Conservation (phyloP, 345 rosid species). For the Salix exigua region DNA sequence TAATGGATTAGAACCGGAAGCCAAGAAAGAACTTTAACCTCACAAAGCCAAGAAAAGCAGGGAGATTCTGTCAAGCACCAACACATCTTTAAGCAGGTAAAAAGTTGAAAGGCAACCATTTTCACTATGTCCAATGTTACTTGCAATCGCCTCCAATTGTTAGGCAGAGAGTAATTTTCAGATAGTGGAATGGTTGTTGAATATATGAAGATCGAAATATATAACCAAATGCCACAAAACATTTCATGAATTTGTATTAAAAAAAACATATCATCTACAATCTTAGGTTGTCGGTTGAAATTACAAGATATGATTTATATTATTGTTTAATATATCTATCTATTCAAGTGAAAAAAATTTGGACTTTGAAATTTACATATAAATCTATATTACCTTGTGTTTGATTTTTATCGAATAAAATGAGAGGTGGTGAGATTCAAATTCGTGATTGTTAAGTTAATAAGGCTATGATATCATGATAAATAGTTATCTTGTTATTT, state of each 20-base stretch:
- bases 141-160: background rate
- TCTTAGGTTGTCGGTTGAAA: rapidly evolving
- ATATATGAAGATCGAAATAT: background rate
- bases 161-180: slow-evolving; percentile 28
- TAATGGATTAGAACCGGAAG: no score
- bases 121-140: background rate
- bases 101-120: slow-evolving; percentile 6
- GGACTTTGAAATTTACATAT: no score
- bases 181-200: slow-evolving; percentile 31
- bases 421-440: rapidly evolving
- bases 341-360: rapidly evolving
- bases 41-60: slow-evolving; percentile 14
- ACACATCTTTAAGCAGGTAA: slow-evolving; percentile 2
- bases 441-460: rapidly evolving
- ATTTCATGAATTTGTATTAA: background rate
- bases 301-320: no score
- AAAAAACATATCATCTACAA: no score
- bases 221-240: slow-evolving; percentile 11
- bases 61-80: background rate
- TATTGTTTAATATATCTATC: no score
- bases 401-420: no score
- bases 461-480: rapidly evolving
- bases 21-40: no score
- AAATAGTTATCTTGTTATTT: no score
- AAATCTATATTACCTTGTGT: rapidly evolving